phyloP scores from a whole-genome alignment of 768 basidiomycete species.

The Royoungia palumana region DNA sequence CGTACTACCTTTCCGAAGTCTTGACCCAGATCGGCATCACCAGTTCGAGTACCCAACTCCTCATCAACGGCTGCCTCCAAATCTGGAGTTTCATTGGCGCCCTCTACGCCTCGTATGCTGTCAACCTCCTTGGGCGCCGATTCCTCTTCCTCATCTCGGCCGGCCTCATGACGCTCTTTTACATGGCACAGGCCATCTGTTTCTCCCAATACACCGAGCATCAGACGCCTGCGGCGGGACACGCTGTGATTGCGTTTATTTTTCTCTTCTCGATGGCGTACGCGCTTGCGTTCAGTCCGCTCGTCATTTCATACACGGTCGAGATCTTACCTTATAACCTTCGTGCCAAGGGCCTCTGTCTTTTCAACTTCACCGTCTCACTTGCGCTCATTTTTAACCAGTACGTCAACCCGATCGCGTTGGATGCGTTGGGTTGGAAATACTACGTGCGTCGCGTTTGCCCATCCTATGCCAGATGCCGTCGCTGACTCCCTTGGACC shows the following conservation, averaged over 20 bases:
- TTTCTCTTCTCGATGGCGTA: constrained; percentile 51
- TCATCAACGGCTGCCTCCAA: constrained; percentile 63
- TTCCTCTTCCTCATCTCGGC: constrained; percentile 60
- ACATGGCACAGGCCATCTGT: constrained; percentile 65
- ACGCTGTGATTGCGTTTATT: constrained; percentile 51
- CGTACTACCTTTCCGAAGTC: constrained; percentile 71
- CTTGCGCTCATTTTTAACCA: constrained; percentile 74
- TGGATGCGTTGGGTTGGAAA: constrained; percentile 50
- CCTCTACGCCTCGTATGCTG: constrained; percentile 22
- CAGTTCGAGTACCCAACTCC: constrained; percentile 48
- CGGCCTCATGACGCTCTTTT: constrained; percentile 59
- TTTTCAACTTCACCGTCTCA: constrained; percentile 68
- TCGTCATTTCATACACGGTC: constrained; percentile 59
- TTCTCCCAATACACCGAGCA: constrained; percentile 52
- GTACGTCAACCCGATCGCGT: constrained; percentile 75
- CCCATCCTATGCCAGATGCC: not conserved
- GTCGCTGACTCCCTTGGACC: constrained; percentile 6
- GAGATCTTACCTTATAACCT: constrained; percentile 81
- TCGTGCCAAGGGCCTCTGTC: constrained; percentile 75
- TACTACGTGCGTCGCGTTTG: constrained; percentile 29
- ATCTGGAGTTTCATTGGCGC: constrained; percentile 31
- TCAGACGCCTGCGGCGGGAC: constrained; percentile 44
- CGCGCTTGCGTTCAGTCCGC: constrained; percentile 75
- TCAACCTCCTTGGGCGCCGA: constrained; percentile 66
- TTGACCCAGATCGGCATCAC: constrained; percentile 62